Conservation (phyloP, 75 land plant genomes). For the Picea sitchensis region DNA sequence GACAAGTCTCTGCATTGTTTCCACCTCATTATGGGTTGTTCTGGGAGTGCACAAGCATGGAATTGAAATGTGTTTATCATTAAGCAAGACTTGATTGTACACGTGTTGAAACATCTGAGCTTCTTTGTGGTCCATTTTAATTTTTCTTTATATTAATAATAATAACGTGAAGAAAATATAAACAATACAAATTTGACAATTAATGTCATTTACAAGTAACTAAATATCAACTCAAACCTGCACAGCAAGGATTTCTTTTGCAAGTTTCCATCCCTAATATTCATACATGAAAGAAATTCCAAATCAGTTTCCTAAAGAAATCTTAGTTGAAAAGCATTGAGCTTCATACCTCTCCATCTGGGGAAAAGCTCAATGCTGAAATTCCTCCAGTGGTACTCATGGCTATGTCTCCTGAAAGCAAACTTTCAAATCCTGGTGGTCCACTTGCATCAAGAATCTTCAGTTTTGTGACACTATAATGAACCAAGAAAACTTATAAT, state of each 20-base stretch:
- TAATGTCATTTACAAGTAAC: neutral
- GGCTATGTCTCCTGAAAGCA: constrained; percentile 42
- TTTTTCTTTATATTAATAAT: too few relatives aligned
- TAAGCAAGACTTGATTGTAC: too few relatives aligned
- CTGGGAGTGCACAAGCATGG: too few relatives aligned
- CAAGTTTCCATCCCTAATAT: neutral
- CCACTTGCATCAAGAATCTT: constrained; percentile 95
- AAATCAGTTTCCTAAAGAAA: neutral
- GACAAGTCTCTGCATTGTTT: too few relatives aligned
- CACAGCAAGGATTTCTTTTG: neutral
- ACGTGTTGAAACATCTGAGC: too few relatives aligned
- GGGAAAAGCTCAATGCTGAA: constrained; percentile 77
- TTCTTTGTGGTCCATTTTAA: too few relatives aligned
- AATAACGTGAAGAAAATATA: too few relatives aligned
- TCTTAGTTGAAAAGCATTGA: neutral
- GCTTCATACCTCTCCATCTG: constrained; percentile 81
- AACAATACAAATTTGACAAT: neutral
- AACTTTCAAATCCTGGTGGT: constrained; percentile 80
- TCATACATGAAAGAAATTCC: neutral
- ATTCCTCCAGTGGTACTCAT: constrained; percentile 40
- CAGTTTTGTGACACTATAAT: constrained; percentile 59
- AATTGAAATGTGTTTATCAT: too few relatives aligned
- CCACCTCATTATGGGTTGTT: too few relatives aligned
- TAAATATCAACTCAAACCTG: neutral
- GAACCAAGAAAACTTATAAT: neutral